A percentile compares a stretch with the other conserved stretches of the same genome.
Evolutionary conservation across 2,329 filamentous ascomycete species (phyloP).

Genomic region (Magnaporthiopsis incrustans): DNA sequence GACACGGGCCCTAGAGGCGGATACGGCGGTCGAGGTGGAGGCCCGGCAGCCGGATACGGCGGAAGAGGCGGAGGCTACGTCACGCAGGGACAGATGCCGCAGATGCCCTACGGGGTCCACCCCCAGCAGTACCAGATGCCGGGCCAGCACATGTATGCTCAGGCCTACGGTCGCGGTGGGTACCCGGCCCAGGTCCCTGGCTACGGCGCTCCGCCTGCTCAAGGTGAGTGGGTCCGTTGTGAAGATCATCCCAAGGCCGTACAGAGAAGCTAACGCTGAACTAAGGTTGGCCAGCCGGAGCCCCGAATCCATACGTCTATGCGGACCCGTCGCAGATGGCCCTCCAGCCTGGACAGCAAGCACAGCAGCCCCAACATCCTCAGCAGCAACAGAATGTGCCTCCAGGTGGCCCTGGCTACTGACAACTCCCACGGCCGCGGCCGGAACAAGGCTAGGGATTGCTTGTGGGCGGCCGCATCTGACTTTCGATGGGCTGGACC

Average conservation of each 20-base stretch:
- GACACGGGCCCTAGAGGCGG: conserved; percentile 63
- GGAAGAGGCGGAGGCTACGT: conserved; percentile 28
- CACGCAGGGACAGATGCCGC: conserved; percentile 24
- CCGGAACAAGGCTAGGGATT: background rate
- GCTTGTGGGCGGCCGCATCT: background rate
- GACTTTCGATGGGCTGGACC: background rate
- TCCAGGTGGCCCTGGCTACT: conserved; percentile 25
- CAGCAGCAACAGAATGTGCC: conserved; percentile 29
- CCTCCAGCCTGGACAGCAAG: conserved; percentile 16
- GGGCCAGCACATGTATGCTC: conserved; percentile 29
- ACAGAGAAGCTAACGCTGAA: background rate
- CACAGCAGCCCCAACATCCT: conserved; percentile 28
- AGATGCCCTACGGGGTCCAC: conserved; percentile 24
- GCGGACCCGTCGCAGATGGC: conserved; percentile 32
- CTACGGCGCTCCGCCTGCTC: conserved; percentile 33
- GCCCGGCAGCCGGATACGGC: conserved; percentile 26
- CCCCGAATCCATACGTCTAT: conserved; percentile 36
- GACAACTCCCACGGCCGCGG: background rate
- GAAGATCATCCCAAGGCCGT: background rate
- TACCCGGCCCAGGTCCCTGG: conserved; percentile 25
- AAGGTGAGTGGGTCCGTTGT: conserved; percentile 20
- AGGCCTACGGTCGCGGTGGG: conserved; percentile 34
- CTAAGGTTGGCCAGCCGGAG: conserved; percentile 25
- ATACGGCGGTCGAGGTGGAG: conserved; percentile 37
- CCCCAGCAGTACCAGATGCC: conserved; percentile 20